phyloP scores from a whole-genome alignment of 805 yeast species.

The Lachancea mirantina region DNA sequence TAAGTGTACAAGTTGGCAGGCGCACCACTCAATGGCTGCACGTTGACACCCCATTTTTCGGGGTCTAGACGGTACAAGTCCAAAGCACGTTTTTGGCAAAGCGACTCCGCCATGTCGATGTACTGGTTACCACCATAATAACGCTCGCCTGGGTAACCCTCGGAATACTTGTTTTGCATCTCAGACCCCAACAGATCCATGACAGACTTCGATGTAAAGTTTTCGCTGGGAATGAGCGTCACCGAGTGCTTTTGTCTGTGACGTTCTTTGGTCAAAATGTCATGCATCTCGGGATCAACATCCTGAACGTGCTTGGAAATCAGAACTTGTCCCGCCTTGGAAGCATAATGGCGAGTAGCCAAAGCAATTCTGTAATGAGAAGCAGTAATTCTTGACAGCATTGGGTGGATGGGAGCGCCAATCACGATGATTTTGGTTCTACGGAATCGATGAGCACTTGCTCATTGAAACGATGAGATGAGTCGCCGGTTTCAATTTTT shows the following conservation, averaged over 20 bases:
- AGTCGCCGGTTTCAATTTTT: too few species aligned
- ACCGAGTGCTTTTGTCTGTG: conserved; percentile 86
- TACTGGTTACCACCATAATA: conserved; percentile 97
- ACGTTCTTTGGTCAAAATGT: conserved; percentile 68
- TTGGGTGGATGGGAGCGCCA: too few species aligned
- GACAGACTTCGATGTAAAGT: conserved; percentile 91
- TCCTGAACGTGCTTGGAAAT: conserved; percentile 58
- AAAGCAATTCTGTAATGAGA: conserved; percentile 10
- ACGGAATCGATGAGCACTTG: too few species aligned
- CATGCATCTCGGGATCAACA: conserved; percentile 78
- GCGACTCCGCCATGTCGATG: conserved; percentile 82
- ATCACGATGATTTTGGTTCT: too few species aligned
- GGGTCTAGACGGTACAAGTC: conserved; percentile 72
- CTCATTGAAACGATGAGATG: too few species aligned
- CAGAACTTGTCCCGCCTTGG: conserved; percentile 29
- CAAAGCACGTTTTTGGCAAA: conserved; percentile 89
- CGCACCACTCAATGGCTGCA: conserved; percentile 90
- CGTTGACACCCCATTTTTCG: conserved; percentile 94
- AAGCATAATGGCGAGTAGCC: conserved; percentile 10
- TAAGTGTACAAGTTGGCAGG: conserved; percentile 94
- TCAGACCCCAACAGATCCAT: conserved; percentile 92
- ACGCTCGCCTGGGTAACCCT: conserved; percentile 97
- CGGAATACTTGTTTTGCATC: conserved; percentile 96
- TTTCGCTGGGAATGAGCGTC: conserved; percentile 90
- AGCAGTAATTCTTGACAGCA: conserved; percentile 14